phyloP scores from a whole-genome alignment of 805 yeast species.

The Ogataea degrootiae region DNA sequence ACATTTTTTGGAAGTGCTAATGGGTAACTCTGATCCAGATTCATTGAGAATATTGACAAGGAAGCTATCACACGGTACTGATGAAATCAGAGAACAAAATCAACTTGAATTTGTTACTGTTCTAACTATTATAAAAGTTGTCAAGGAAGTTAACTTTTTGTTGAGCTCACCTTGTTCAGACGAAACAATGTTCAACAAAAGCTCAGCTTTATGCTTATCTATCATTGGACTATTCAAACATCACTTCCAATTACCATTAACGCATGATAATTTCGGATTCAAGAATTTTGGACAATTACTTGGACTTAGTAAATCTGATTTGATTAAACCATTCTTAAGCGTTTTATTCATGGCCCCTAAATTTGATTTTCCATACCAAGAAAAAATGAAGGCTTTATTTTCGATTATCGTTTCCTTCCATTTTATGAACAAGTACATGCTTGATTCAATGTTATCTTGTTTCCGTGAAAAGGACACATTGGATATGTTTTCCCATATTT shows the following conservation, averaged over 20 bases:
- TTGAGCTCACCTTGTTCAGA: slow-evolving; percentile 5
- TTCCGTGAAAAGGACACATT: slow-evolving; percentile 6
- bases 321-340: slow-evolving; percentile 10
- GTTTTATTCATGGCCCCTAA: slow-evolving; percentile 11
- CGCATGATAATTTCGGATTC: slow-evolving; percentile 22
- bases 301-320: slow-evolving; percentile 3
- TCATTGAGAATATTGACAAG: slow-evolving; percentile 3
- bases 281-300: slow-evolving; percentile 23
- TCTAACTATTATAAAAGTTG: slow-evolving; percentile 17
- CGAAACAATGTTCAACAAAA: slow-evolving; percentile 10
- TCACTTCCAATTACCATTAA: slow-evolving; percentile 23
- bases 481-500: slow-evolving; percentile 7
- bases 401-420: slow-evolving; percentile 19
- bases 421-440: slow-evolving; percentile 15
- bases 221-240: slow-evolving; percentile 19
- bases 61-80: background rate
- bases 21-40: slow-evolving; percentile 2
- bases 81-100: slow-evolving; percentile 7
- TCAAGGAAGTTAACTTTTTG: slow-evolving; percentile 11
- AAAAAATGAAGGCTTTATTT: slow-evolving; percentile 18
- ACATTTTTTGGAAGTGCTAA: slow-evolving; percentile 6
- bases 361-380: slow-evolving; percentile 13
- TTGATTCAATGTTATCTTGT: slow-evolving; percentile 8
- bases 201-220: slow-evolving; percentile 11
- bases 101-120: slow-evolving; percentile 26